phyloP scores from a whole-genome alignment of 2,329 filamentous ascomycete species.

The Pestalotiopsis sp. region DNA sequence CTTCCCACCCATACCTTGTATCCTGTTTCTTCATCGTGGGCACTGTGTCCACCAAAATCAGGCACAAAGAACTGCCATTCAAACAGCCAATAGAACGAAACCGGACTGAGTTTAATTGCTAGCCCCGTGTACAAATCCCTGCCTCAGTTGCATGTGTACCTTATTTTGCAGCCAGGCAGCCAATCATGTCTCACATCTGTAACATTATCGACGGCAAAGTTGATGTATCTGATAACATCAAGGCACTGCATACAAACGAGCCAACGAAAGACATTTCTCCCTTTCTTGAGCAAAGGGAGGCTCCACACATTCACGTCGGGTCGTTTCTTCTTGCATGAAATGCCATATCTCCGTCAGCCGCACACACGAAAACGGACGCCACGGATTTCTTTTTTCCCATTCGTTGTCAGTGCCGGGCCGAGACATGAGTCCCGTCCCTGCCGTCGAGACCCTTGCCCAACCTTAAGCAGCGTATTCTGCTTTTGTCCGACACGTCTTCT shows the following conservation, averaged over 20 bases:
- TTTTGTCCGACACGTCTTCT: not conserved
- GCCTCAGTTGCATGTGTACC: too few relatives aligned
- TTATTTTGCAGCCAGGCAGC: too few relatives aligned
- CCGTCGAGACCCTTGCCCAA: not conserved
- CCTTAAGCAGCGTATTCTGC: not conserved
- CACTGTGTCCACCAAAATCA: too few relatives aligned
- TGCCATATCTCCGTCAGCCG: not conserved
- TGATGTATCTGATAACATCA: not conserved
- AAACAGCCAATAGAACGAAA: too few relatives aligned
- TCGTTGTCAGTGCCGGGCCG: not conserved
- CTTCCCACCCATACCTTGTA: too few relatives aligned
- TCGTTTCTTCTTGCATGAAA: not conserved
- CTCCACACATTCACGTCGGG: not conserved
- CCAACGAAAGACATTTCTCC: not conserved
- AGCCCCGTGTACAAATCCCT: too few relatives aligned
- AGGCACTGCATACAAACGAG: not conserved
- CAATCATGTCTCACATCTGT: too few relatives aligned
- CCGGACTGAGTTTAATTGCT: too few relatives aligned
- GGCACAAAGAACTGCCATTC: too few relatives aligned
- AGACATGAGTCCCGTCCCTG: not conserved
- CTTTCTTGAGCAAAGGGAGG: not conserved
- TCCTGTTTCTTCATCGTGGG: too few relatives aligned
- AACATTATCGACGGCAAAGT: not conserved
- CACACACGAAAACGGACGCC: not conserved
- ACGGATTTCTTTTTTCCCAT: not conserved